Evolutionary conservation across 2,329 filamentous ascomycete genomes (phyloP), one percentile per base, ranked within the genome.

Genomic region (Sodiomyces alkalinus): DNA sequence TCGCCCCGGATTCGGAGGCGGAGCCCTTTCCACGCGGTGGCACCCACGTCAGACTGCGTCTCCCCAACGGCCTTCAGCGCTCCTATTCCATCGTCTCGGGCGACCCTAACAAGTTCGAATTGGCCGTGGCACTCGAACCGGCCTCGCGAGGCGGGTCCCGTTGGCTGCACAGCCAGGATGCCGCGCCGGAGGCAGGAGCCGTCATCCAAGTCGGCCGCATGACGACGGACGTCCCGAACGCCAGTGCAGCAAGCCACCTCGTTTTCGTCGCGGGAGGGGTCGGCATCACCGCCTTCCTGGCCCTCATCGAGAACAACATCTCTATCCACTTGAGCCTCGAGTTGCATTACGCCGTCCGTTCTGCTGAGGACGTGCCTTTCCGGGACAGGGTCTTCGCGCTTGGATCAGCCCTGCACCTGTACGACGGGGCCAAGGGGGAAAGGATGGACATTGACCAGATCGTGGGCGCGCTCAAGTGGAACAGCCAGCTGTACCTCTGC

Each of bases 221-320:
- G 17, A 68, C 60, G 0, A 43, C 49, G 0, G 64, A 58, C 22
- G 56, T 73, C 15, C 56, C 58, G 2, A 46, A 60, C 2, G 53
- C 51, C 0, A 42, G 33, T 3, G 49, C 57, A 1, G 66, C 66
- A 6, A 68, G 65, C 36, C 56, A 65, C 27, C 72, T 77, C 36
- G 54, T 78, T 21, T 68, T 77, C 39, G 63, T 80, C 17, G 69
- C 61, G 0, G 74, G 68, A 7, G 74, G 74, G 0, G 69, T 79
- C 17, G 74, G 74, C 1, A 64, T 79, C 35, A 79, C 74, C 2
- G 74, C 74, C 0, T 78, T 78, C 36, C 41, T 79, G 7, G 40
- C 53, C 1, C 50, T 70, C 15, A 41, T 68, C 3, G 48, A 62
- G 27, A 29, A 17, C 1, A 58, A 58, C 33, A 42, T 48, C 11